Percentiles rank a stretch among this genome's conserved stretches.
Conservation (phyloP, 2,329 filamentous ascomycete genomes). For the Colletotrichum aenigma region DNA sequence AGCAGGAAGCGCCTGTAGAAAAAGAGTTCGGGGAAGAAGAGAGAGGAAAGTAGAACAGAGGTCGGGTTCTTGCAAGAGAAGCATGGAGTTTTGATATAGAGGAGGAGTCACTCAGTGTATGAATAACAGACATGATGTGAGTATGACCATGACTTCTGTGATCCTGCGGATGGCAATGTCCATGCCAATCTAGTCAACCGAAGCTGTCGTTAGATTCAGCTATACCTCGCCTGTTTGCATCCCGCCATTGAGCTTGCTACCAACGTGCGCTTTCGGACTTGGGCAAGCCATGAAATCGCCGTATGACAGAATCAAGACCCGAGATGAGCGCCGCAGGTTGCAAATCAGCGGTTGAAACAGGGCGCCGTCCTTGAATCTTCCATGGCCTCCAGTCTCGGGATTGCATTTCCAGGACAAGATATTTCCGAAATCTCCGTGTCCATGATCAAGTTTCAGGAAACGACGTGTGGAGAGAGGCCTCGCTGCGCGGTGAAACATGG, state of each 20-base stretch:
- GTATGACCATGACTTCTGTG: neutral
- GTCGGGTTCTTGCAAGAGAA: neutral
- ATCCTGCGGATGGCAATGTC: neutral
- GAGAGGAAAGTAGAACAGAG: neutral
- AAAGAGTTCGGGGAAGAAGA: neutral
- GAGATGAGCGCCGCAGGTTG: neutral
- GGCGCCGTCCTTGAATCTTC: neutral
- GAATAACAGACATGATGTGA: rapidly evolving
- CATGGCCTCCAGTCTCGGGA: neutral
- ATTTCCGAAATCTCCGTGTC: neutral
- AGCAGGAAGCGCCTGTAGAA: rapidly evolving
- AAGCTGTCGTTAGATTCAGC: rapidly evolving
- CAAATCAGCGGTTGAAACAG: neutral
- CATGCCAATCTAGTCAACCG: rapidly evolving
- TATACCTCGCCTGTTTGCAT: neutral
- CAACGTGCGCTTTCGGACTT: neutral
- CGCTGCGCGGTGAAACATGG: neutral
- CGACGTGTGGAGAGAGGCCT: neutral
- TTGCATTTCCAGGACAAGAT: neutral
- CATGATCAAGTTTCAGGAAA: neutral
- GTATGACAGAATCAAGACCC: neutral
- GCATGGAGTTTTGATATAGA: neutral
- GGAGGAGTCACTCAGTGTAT: neutral
- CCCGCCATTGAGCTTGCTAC: neutral
- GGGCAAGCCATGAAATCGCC: neutral